Percentiles rank a stretch among this genome's conserved stretches.
These are phyloP conservation scores for Rhodotorula sphaerocarpa DNA, from an alignment of 768 basidiomycete species.

Conservation along the genomic window DNA sequence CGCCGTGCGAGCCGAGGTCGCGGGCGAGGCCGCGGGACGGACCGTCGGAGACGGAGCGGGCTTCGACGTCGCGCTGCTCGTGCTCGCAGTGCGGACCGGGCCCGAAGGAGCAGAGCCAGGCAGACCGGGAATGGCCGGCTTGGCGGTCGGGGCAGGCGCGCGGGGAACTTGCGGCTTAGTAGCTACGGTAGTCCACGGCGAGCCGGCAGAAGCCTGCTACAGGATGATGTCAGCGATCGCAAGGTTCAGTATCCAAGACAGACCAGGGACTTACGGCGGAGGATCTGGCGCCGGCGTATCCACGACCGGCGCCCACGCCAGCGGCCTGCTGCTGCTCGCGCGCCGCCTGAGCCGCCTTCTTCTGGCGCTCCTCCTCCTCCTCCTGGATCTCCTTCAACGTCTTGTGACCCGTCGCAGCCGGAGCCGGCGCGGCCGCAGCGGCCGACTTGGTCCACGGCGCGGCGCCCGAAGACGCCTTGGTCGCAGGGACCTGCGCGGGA, in stretches of 20 bases:
- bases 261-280: conserved; percentile 5
- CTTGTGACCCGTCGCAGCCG: conserved; percentile 55
- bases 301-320: conserved; percentile 48
- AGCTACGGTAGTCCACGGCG: conserved; percentile 34
- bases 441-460: conserved; percentile 69
- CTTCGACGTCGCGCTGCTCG: conserved; percentile 23
- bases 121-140: conserved; percentile 25
- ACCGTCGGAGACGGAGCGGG: not conserved
- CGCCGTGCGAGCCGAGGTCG: conserved; percentile 32
- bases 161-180: conserved; percentile 29
- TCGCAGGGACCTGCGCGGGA: conserved; percentile 41
- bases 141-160: conserved; percentile 4
- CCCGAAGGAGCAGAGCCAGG: conserved; percentile 11
- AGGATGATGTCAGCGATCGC: not conserved
- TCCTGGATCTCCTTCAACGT: conserved; percentile 98
- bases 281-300: conserved; percentile 59
- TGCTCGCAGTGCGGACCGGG: conserved; percentile 9
- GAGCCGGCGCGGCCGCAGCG: conserved; percentile 36
- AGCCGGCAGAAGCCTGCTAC: not conserved
- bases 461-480: conserved; percentile 33
- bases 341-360: conserved; percentile 49
- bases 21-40: not conserved
- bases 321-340: conserved; percentile 18
- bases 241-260: not conserved
- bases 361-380: conserved; percentile 65